Evolutionary conservation across 345 rosid species (phyloP).

Genomic region (Acer campestre): DNA sequence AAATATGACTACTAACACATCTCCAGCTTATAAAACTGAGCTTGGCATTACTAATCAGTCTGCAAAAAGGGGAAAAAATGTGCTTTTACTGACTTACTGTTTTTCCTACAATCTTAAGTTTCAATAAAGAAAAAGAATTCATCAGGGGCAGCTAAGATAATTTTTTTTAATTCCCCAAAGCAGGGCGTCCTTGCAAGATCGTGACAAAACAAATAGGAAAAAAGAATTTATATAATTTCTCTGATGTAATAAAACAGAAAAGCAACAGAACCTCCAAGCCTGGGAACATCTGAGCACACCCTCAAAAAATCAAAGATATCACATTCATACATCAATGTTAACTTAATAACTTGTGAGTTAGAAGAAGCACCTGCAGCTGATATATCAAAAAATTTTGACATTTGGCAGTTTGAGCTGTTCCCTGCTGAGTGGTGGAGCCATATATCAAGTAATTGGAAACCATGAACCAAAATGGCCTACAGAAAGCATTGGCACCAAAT

Average conservation of each 20-base stretch:
- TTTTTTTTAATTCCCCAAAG: not conserved
- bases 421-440: constrained; percentile 81
- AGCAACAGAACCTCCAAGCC: not conserved
- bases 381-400: constrained; percentile 62
- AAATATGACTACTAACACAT: not conserved
- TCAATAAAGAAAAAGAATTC: not conserved
- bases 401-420: constrained; percentile 54
- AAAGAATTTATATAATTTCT: not conserved
- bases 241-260: not conserved
- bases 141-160: not conserved
- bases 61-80: not conserved
- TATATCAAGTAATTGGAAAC: constrained; percentile 89
- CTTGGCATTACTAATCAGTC: too few species aligned
- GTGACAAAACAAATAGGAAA: not conserved
- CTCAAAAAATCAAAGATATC: not conserved
- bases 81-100: not conserved
- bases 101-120: not conserved
- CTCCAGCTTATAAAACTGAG: constrained; percentile 1
- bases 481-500: constrained; percentile 18
- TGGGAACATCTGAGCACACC: not conserved
- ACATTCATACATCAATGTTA: constrained; percentile 18
- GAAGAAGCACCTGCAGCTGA: constrained; percentile 64
- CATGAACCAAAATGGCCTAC: constrained; percentile 90
- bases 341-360: constrained; percentile 6
- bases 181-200: not conserved